Conservation (phyloP, 805 yeast genomes). For the Metschnikowia sp. region DNA sequence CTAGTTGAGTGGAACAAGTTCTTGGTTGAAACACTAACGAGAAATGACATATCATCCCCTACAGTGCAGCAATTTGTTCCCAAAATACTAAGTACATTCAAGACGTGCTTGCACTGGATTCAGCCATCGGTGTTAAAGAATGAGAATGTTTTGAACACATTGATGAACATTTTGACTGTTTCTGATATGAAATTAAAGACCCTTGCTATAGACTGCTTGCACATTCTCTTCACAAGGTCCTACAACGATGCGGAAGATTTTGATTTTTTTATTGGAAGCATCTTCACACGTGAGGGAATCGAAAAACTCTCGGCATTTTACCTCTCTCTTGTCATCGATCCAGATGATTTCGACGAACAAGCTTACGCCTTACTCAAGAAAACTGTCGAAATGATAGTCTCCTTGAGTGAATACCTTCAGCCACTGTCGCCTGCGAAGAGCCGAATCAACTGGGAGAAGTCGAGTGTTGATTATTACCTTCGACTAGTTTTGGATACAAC, state of each 20-base stretch:
- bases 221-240: conserved; percentile 78
- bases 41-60: conserved; percentile 25
- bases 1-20: conserved; percentile 61
- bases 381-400: conserved; percentile 89
- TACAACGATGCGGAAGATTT: conserved; percentile 68
- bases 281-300: conserved; percentile 74
- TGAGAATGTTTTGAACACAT: conserved; percentile 60
- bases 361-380: conserved; percentile 81
- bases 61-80: conserved; percentile 49
- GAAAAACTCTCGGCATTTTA: conserved; percentile 63
- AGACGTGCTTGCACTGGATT: conserved; percentile 90
- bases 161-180: conserved; percentile 57
- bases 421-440: conserved; percentile 36
- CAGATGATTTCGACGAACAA: conserved; percentile 74
- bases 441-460: conserved; percentile 46
- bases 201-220: conserved; percentile 86
- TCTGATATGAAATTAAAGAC: conserved; percentile 68
- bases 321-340: conserved; percentile 53
- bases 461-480: conserved; percentile 68
- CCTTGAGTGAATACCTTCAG: conserved; percentile 74
- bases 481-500: conserved; percentile 77
- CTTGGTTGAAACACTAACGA: conserved; percentile 31
- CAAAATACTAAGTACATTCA: conserved; percentile 74
- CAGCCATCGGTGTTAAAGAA: conserved; percentile 68
- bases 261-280: conserved; percentile 71